Percentiles rank a stretch among this genome's conserved stretches.
These are phyloP conservation scores for Tetrastigma voinierianum DNA, from an alignment of 164 flowering plant species.

Conservation along the genomic window DNA sequence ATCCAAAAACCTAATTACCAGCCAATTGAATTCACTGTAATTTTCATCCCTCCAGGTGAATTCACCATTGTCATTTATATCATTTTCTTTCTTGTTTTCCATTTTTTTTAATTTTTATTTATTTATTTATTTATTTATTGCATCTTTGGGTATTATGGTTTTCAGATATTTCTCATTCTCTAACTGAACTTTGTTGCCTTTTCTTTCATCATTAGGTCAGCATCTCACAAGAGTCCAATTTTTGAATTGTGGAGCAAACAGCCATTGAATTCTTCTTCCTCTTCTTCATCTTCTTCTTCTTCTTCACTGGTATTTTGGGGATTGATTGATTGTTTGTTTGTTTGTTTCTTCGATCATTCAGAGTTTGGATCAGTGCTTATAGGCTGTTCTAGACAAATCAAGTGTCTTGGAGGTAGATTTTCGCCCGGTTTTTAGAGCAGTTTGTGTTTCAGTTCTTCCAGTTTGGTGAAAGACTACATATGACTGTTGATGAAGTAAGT, in stretches of 20 bases:
- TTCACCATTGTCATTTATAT: slow-evolving; percentile 24
- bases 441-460: slow-evolving; percentile 8
- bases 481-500: slow-evolving; percentile 60
- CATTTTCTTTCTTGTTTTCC: slow-evolving; percentile 7
- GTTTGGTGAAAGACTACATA: slow-evolving; percentile 34
- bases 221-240: slow-evolving; percentile 48
- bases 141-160: slow-evolving; percentile 27
- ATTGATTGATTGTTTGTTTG: slow-evolving; percentile 27
- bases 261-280: slow-evolving; percentile 33
- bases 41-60: slow-evolving; percentile 6
- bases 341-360: slow-evolving; percentile 25
- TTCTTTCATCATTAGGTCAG: slow-evolving; percentile 51
- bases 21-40: slow-evolving; percentile 15
- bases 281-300: too few species aligned
- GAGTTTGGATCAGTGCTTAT: too few species aligned
- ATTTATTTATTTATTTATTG: slow-evolving; percentile 35
- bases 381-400: slow-evolving; percentile 12
- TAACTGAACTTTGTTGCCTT: slow-evolving; percentile 39
- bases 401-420: slow-evolving; percentile 15
- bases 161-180: slow-evolving; percentile 66
- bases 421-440: slow-evolving; percentile 14
- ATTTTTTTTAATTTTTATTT: too few species aligned
- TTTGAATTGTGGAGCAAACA: slow-evolving; percentile 31
- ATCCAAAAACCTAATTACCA: slow-evolving; percentile 34
- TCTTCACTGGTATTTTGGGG: slow-evolving; percentile 20